Evolutionary conservation across 2,329 filamentous ascomycete species (phyloP).

Genomic region (Fusarium hostae): DNA sequence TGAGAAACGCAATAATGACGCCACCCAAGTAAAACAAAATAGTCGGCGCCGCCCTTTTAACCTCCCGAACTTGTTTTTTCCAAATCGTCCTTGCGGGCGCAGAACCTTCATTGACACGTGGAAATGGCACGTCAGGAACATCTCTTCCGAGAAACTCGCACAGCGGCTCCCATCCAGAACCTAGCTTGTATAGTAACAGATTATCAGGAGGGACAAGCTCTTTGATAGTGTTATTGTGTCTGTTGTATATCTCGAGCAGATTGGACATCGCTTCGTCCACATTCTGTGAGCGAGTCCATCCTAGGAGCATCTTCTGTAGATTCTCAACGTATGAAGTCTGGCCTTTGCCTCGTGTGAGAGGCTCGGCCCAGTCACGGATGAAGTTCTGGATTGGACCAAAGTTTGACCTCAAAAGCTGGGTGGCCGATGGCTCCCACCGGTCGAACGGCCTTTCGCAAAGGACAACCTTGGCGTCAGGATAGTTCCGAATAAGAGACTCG

Average conservation of each 20-base stretch:
- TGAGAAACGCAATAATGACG: not conserved
- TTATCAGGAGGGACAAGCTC: not conserved
- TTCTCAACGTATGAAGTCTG: not conserved
- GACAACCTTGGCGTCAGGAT: not conserved
- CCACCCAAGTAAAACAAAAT: not conserved
- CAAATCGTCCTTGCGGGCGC: not conserved
- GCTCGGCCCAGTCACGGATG: not conserved
- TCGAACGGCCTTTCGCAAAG: not conserved
- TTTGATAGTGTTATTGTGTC: not conserved
- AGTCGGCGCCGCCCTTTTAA: not conserved
- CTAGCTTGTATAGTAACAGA: not conserved
- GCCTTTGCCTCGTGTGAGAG: not conserved
- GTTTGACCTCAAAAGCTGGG: not conserved
- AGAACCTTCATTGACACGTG: not conserved
- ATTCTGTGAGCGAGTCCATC: not conserved
- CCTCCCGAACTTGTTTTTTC: not conserved
- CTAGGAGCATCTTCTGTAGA: not conserved
- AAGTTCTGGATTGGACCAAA: not conserved
- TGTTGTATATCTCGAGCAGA: not conserved
- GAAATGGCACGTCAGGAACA: not conserved
- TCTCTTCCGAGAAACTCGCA: not conserved
- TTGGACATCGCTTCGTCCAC: not conserved
- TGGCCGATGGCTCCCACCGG: not conserved
- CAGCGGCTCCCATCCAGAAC: not conserved
- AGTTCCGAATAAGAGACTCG: too few relatives aligned